Base-by-base conservation (phyloP, 768 basidiomycete genomes). In the Lactifluus echinatus region DNA sequence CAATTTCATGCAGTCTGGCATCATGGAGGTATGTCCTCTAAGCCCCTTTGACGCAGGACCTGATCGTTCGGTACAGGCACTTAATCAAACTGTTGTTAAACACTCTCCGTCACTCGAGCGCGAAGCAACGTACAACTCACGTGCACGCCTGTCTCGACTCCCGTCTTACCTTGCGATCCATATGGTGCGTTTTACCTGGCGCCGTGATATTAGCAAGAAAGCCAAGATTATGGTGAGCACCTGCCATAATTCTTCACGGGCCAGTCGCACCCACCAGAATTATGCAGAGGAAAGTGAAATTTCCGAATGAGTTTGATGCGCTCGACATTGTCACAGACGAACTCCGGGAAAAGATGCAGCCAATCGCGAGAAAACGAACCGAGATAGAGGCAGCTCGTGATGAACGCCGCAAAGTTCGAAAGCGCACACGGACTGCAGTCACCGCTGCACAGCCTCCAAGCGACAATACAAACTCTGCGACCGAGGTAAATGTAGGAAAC, bases 101-200 rank as follows among this genome's bases (percentile, higher is more conserved):
- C 77, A 75, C 37, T 93, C 91, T 0, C 81, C 89, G 0, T 77
- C 82, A 3, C 76, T 99, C 2, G 85, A 82, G 0, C 83, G 93
- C 12, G 79, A 89, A 40, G 94, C 94, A 0, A 70, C 78, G 0
- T 98, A 98, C 74, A 83, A 76, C 21, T 85, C 90, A 66, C 83
- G 80, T 36, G 86, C 89, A 3, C 84, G 93, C 8, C 66, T 99
- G 49, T 82, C 89, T 11, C 81, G 94, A 21, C 74, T 98, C 12
- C 96, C 96, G 0, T 70, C 81, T 4, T 94, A 89, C 66, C 79
- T 96, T 21, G 84, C 86, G 5, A 82, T 98, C 4, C 93, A 98
- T 65, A 90, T 97, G 87, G 93, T 94, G 12, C 88, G 96, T 46
- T 99, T 98, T 70, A 87, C 85, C 54, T 99, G 96, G 96, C 76